Base-by-base conservation (phyloP, 2,329 filamentous ascomycete species). In the Ramularia endophylla region DNA sequence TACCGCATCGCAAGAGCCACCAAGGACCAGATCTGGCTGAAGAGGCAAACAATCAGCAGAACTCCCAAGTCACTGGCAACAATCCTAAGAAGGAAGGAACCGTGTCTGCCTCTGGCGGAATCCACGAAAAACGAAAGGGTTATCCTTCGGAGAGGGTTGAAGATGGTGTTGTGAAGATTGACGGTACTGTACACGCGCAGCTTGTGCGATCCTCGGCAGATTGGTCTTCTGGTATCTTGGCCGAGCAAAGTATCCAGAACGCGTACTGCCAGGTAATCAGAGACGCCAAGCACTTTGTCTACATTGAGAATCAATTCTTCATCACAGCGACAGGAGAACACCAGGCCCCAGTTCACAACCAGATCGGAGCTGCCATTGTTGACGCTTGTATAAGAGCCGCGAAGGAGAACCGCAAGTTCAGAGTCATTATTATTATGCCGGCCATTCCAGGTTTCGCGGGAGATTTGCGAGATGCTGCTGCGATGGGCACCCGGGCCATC, bases 371-470 rank as follows among this genome's bases (percentile, higher is more conserved):
- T 6, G 83, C 92, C 2, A 95, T 98, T 40, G 92, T 95, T 2
- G 88, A 98, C 42, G 89, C 90, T 1, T 83, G 88, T 18, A 78
- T 95, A 3, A 75, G 77, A 25, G 90, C 92, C 4, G 80, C 75
- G 5, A 85, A 89, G 58, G 88, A 94, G 60, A 78, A 77, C 2
- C 78, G 90, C 37, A 95, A 94, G 53, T 98, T 97, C 70, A 74
- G 85, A 17, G 79, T 98, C 51, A 94, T 98, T 47, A 77, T 95
- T 42, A 54, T 97, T 17, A 94, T 97, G 38, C 92, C 92, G 2
- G 83, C 87, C 1, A 83, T 98, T 43, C 90, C 92, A 6, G 92
- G 90, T 0, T 98, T 98, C 55, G 89, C 90, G 0, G 90, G 90
- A 33, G 90, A 97, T 59, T 72, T 98, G 20, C 74, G 89, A 42